Evolutionary conservation across 2,329 filamentous ascomycete species (phyloP).

Genomic region (Microthyrium microscopicum): DNA sequence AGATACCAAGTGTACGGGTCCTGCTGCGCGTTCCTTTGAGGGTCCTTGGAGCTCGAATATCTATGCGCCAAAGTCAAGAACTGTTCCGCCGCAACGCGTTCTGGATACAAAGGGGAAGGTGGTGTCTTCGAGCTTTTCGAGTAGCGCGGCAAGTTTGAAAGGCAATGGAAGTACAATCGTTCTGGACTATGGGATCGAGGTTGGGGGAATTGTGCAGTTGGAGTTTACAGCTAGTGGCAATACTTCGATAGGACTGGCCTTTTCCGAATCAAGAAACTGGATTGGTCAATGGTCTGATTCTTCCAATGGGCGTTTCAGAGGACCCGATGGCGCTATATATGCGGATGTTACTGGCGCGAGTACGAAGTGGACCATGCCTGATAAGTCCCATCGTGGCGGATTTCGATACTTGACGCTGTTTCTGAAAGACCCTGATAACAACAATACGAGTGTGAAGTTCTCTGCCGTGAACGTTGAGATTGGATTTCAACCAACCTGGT

Average conservation of each 20-base stretch:
- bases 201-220: slow-evolving; percentile 39
- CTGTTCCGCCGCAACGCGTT: slow-evolving; percentile 28
- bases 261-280: slow-evolving; percentile 26
- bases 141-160: slow-evolving; percentile 15
- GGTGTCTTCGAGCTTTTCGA: slow-evolving; percentile 17
- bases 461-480: slow-evolving; percentile 26
- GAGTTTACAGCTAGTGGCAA: slow-evolving; percentile 26
- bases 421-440: slow-evolving; percentile 17
- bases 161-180: slow-evolving; percentile 37
- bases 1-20: slow-evolving; percentile 35
- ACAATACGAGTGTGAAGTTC: slow-evolving; percentile 17
- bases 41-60: slow-evolving; percentile 43
- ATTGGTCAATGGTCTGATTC: slow-evolving; percentile 27
- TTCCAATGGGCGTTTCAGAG: slow-evolving; percentile 24
- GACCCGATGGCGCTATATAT: slow-evolving; percentile 29
- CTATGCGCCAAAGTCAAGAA: slow-evolving; percentile 36
- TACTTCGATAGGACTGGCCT: slow-evolving; percentile 20
- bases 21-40: slow-evolving; percentile 33
- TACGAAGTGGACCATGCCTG: slow-evolving; percentile 26
- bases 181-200: slow-evolving; percentile 42
- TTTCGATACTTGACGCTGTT: slow-evolving; percentile 37
- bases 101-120: slow-evolving; percentile 21
- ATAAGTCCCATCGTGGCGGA: slow-evolving; percentile 30
- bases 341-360: slow-evolving; percentile 21
- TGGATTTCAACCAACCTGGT: slow-evolving; percentile 33